These are phyloP conservation scores for Ploettnerulaceae sp. DNA, from an alignment of 2,329 filamentous ascomycete genomes.

Conservation along the genomic window DNA sequence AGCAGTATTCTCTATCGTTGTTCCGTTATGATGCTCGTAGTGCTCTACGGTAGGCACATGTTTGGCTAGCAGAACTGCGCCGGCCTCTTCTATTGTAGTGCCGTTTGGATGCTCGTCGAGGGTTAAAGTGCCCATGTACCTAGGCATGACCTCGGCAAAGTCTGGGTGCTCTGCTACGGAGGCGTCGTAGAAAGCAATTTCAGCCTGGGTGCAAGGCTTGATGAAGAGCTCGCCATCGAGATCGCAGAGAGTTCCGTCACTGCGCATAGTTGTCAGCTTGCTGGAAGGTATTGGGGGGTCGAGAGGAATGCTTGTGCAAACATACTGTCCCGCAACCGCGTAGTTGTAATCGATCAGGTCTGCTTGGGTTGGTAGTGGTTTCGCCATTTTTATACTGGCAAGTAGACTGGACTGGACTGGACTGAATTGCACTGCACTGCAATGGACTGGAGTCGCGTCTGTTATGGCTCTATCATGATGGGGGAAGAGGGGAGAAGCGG, in stretches of 20 bases:
- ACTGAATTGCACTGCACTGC: too few species aligned
- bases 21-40: slow-evolving; percentile 32
- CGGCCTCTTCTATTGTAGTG: slow-evolving; percentile 45
- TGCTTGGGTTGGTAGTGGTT: slow-evolving; percentile 39
- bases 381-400: slow-evolving; percentile 35
- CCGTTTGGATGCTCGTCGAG: slow-evolving; percentile 54
- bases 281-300: not conserved
- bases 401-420: too few species aligned
- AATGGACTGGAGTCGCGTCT: slow-evolving; percentile 25
- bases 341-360: slow-evolving; percentile 66
- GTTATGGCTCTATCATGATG: slow-evolving; percentile 34
- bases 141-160: slow-evolving; percentile 77
- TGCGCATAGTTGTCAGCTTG: slow-evolving; percentile 37
- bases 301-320: slow-evolving; percentile 26
- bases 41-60: slow-evolving; percentile 21
- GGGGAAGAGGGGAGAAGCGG: slow-evolving; percentile 14
- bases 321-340: slow-evolving; percentile 82
- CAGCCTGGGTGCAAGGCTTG: slow-evolving; percentile 83
- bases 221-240: slow-evolving; percentile 80
- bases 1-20: slow-evolving; percentile 42
- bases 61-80: slow-evolving; percentile 36
- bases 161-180: slow-evolving; percentile 58
- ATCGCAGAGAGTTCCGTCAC: slow-evolving; percentile 86
- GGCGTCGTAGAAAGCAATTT: slow-evolving; percentile 86
- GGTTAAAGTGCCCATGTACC: slow-evolving; percentile 73